Percentiles rank a stretch among this genome's conserved stretches.
These are phyloP conservation scores for Beverwykella pulmonaria DNA, from an alignment of 495 filamentous ascomycete species.

Conservation along the genomic window DNA sequence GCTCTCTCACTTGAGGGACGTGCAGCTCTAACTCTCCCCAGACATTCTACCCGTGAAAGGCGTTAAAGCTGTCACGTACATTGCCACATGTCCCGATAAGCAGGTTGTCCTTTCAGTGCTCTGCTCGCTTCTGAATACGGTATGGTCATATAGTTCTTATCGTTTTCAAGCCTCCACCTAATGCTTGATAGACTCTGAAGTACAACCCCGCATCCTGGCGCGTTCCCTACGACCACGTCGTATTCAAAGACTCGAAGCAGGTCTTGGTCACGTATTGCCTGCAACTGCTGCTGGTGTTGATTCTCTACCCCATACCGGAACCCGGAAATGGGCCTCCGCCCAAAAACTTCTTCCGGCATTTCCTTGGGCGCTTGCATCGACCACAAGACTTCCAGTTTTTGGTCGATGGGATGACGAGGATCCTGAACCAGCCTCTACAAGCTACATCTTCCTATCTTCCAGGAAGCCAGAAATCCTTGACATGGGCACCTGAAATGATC, in stretches of 20 bases:
- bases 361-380: constrained; percentile 85
- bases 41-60: constrained; percentile 81
- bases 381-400: constrained; percentile 98
- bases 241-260: constrained; percentile 92
- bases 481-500: constrained; percentile 93
- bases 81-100: constrained; percentile 84
- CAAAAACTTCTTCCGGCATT: constrained; percentile 93
- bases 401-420: constrained; percentile 91
- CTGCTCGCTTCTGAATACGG: constrained; percentile 95
- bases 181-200: constrained; percentile 72
- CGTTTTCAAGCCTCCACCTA: constrained; percentile 2
- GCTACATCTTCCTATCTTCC: constrained; percentile 86
- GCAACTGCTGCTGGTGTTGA: constrained; percentile 82
- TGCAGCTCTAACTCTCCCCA: constrained; percentile 39
- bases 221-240: constrained; percentile 90
- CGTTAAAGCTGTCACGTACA: constrained; percentile 84
- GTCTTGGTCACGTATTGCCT: constrained; percentile 88
- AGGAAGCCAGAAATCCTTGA: constrained; percentile 75
- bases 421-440: constrained; percentile 92
- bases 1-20: background rate
- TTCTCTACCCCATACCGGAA: constrained; percentile 91
- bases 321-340: constrained; percentile 60
- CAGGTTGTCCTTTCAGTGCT: constrained; percentile 85
- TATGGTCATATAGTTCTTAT: constrained; percentile 48
- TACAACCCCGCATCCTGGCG: constrained; percentile 96